These are phyloP conservation scores for Begonia loranthoides DNA, from an alignment of 306 rosid genomes.

Conservation along the genomic window DNA sequence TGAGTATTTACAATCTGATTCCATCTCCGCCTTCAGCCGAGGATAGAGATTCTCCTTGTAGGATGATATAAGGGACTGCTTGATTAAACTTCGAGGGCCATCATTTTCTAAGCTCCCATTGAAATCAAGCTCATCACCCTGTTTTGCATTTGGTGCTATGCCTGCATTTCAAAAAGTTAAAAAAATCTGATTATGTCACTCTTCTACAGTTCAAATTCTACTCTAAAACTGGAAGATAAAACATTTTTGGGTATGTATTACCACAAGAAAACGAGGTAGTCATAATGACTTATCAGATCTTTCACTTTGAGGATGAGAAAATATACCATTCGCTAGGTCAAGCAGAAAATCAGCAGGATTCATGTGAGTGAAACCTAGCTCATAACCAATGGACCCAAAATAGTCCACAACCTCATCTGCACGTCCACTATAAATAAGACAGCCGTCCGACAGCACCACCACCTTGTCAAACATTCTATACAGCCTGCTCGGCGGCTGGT, in stretches of 20 bases:
- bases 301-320: too few species aligned
- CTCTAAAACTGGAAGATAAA: too few species aligned
- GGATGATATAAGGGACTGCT: slow-evolving; percentile 53
- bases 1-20: slow-evolving; percentile 15
- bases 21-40: slow-evolving; percentile 54
- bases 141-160: slow-evolving; percentile 50
- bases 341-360: slow-evolving; percentile 86
- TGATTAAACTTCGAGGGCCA: slow-evolving; percentile 47
- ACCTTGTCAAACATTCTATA: slow-evolving; percentile 77
- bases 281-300: too few species aligned
- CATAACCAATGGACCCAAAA: slow-evolving; percentile 44
- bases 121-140: slow-evolving; percentile 29
- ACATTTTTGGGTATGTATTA: too few species aligned
- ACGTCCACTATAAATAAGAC: slow-evolving; percentile 45
- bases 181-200: too few species aligned
- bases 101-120: slow-evolving; percentile 28
- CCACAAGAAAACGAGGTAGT: too few species aligned
- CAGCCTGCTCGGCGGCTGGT: slow-evolving; percentile 76
- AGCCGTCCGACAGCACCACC: slow-evolving; percentile 52
- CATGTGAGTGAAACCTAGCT: slow-evolving; percentile 43
- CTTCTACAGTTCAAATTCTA: too few species aligned
- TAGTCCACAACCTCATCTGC: slow-evolving; percentile 60
- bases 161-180: slow-evolving; percentile 23
- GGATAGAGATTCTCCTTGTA: slow-evolving; percentile 55
- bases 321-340: slow-evolving; percentile 80